Base-by-base conservation (phyloP, 768 basidiomycete species). In the Russula sp. region DNA sequence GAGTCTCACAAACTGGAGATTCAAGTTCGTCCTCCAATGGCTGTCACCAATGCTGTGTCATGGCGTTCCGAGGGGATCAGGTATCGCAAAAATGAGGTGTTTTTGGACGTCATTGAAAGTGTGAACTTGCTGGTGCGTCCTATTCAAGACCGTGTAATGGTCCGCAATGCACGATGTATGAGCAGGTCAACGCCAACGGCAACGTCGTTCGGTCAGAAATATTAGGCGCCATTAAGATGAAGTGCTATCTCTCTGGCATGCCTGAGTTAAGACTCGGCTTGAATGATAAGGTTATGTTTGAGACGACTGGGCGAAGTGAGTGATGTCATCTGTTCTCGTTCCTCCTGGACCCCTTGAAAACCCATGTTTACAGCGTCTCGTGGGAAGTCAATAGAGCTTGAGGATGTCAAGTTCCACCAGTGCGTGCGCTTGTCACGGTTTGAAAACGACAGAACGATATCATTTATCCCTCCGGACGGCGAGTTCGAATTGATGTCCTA, bases 241-340 rank as follows among this genome's bases (percentile, higher is more conserved):
- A 98, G 75, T 98, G 96, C 73, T 99, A 98, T 73, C 82, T 99
- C 2, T 94, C 93, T 9, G 97, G 97, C n/a, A 99, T 98, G 97
- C 97, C 97, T 18, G 97, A 99, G 73, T 80, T 98, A 51, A 82
- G 96, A 62, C 75, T 99, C 34, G 97, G 96, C 3, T 79, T 99
- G 61, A 99, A 99, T 75, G 96, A 99, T 78, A 98, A 98, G 76
- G 94, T 98, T 74, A 98, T 99, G 96, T 98, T 98, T 70, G 97
- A 99, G 75, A 91, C 82, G 71, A 98, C 96, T 2, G 96, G 96
- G 20, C 82, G 97, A 69, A 93, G 94, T 95, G 73, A 71, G 91
- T 79, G 39, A 13, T 57, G 91, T 79, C 39, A 14, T 57, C 45
- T 39, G 3, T 4, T 32, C 37, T 32, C 57, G 37, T 49, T 53